These are phyloP conservation scores for Baorangia bicolor DNA, from an alignment of 768 basidiomycete genomes.

Conservation along the genomic window DNA sequence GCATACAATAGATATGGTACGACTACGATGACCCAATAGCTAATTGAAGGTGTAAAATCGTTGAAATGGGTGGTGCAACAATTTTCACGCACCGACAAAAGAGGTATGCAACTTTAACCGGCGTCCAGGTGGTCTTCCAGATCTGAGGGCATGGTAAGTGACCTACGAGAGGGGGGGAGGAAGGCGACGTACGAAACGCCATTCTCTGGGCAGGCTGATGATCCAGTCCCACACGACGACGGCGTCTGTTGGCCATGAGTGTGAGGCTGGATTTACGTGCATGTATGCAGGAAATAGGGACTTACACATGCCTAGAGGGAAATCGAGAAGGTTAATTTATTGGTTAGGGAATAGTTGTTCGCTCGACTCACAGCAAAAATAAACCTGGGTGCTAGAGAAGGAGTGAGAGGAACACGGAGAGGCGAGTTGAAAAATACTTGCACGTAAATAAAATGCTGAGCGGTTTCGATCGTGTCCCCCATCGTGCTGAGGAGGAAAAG, in stretches of 20 bases:
- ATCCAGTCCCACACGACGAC: constrained; percentile 87
- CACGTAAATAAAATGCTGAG: constrained; percentile 78
- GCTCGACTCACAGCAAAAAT: constrained; percentile 75
- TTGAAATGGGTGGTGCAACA: constrained; percentile 4
- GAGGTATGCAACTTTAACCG: constrained; percentile 79
- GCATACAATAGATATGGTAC: constrained; percentile 77
- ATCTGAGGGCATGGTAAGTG: constrained; percentile 42
- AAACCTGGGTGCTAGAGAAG: constrained; percentile 56
- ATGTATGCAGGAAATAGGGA: constrained; percentile 20
- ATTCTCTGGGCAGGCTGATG: constrained; percentile 74
- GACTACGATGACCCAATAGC: constrained; percentile 81
- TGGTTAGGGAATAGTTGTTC: constrained; percentile 14
- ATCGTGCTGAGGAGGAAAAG: constrained; percentile 30
- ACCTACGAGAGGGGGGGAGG: background rate
- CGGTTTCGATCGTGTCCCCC: constrained; percentile 51
- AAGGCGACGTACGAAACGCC: constrained; percentile 58
- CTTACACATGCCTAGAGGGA: constrained; percentile 66
- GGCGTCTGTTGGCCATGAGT: constrained; percentile 51
- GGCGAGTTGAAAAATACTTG: constrained; percentile 26
- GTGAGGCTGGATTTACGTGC: constrained; percentile 1
- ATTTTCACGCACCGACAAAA: constrained; percentile 68
- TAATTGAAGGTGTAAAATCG: constrained; percentile 27
- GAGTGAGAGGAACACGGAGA: constrained; percentile 10
- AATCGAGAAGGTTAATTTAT: constrained; percentile 32
- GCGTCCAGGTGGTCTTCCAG: constrained; percentile 83